These are phyloP conservation scores for Saposhnikovia divaricata DNA, from an alignment of 129 eudicot genomes.

Conservation along the genomic window DNA sequence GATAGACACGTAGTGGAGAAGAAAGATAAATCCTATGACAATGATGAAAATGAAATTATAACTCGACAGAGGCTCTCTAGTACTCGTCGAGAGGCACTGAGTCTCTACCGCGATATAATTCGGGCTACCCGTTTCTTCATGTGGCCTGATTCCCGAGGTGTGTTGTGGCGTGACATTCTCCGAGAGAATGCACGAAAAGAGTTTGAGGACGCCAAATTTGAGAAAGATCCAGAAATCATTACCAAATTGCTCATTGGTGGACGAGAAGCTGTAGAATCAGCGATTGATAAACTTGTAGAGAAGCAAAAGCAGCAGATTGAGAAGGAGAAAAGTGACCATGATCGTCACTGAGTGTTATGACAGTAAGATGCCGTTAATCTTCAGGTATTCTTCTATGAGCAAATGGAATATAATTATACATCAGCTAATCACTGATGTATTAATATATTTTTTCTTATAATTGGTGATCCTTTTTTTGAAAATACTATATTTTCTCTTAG, in stretches of 20 bases:
- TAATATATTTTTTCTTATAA: background rate
- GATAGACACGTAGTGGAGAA: constrained; percentile 74
- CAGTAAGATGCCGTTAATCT: background rate
- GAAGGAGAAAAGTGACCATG: constrained; percentile 44
- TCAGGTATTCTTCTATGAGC: background rate
- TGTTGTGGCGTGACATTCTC: constrained; percentile 73
- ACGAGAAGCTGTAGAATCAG: constrained; percentile 69
- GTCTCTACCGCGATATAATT: constrained; percentile 76
- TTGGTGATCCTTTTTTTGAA: background rate
- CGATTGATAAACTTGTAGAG: constrained; percentile 77
- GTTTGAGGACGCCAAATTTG: constrained; percentile 78
- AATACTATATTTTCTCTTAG: background rate
- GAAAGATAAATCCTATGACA: constrained; percentile 33
- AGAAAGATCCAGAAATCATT: constrained; percentile 77
- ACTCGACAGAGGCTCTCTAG: constrained; percentile 69
- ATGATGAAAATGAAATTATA: constrained; percentile 50
- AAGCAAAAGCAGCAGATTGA: constrained; percentile 78
- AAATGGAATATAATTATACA: background rate
- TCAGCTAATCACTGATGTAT: background rate
- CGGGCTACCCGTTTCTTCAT: constrained; percentile 78
- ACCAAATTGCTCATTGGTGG: constrained; percentile 79
- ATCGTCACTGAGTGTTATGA: constrained; percentile 27
- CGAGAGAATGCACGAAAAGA: constrained; percentile 80
- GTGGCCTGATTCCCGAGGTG: constrained; percentile 73
- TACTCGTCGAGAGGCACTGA: constrained; percentile 73